Evolutionary conservation across 2,329 filamentous ascomycete genomes (phyloP).

Genomic region (Tolypocladium paradoxum): DNA sequence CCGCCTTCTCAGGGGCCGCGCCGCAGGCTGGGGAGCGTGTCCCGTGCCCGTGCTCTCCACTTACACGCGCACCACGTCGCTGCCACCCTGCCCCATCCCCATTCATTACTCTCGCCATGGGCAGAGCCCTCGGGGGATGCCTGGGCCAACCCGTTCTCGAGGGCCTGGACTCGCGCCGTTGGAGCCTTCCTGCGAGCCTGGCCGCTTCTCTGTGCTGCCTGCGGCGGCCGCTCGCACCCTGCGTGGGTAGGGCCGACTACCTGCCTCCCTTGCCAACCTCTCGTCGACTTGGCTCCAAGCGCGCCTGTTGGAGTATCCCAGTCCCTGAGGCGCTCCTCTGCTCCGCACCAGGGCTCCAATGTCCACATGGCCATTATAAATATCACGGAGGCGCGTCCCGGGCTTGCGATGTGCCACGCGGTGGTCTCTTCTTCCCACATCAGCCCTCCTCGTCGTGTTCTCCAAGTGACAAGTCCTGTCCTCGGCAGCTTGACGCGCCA

Average conservation of each 20-base stretch:
- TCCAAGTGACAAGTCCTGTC: background rate
- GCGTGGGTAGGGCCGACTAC: background rate
- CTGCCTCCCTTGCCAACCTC: background rate
- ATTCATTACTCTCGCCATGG: background rate
- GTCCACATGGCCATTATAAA: background rate
- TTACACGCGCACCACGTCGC: background rate
- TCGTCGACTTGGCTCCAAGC: background rate
- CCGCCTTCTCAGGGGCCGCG: background rate
- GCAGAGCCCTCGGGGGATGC: background rate
- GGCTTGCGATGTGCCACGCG: background rate
- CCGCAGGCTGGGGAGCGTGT: too few relatives aligned
- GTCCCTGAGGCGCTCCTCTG: background rate
- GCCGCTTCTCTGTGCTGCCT: background rate
- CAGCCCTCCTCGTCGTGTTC: background rate
- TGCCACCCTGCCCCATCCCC: background rate
- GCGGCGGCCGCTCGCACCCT: background rate
- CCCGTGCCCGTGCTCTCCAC: background rate
- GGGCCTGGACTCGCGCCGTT: background rate
- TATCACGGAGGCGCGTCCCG: background rate
- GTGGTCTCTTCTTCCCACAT: background rate
- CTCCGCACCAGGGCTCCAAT: background rate
- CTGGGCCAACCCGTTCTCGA: background rate
- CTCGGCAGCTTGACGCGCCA: background rate
- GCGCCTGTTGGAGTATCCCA: background rate
- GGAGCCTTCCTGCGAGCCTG: background rate